Conservation (phyloP, 768 basidiomycete species). For the Mycena metata region DNA sequence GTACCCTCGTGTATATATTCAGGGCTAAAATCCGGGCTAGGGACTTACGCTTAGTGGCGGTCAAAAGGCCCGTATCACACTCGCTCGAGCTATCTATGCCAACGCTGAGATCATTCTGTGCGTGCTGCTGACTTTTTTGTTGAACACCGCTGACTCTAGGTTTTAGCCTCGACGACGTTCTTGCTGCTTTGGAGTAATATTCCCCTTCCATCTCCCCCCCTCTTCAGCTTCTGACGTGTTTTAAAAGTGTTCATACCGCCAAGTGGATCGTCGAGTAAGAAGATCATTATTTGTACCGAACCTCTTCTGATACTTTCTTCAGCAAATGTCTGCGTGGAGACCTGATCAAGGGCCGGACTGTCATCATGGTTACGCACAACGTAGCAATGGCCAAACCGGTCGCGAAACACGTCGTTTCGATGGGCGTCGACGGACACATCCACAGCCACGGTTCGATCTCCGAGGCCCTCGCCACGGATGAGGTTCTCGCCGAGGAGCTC, state of each 20-base stretch:
- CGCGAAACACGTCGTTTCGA: slow-evolving; percentile 60
- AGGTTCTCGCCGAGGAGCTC: slow-evolving; percentile 60
- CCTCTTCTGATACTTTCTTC: background rate
- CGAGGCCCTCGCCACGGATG: slow-evolving; percentile 55
- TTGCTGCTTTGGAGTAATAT: slow-evolving; percentile 49
- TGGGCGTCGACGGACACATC: slow-evolving; percentile 61
- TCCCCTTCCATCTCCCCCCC: slow-evolving; percentile 27
- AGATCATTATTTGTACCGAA: background rate
- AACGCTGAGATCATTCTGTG: slow-evolving; percentile 54
- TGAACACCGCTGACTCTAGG: background rate
- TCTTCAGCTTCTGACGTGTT: slow-evolving; percentile 39
- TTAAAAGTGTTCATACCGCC: slow-evolving; percentile 59
- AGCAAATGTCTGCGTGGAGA: slow-evolving; percentile 60
- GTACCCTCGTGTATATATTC: background rate
- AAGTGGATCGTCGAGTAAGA: slow-evolving; percentile 62
- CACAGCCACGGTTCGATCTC: slow-evolving; percentile 58
- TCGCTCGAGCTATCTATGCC: slow-evolving; percentile 61
- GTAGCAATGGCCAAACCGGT: slow-evolving; percentile 59
- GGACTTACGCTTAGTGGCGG: slow-evolving; percentile 61
- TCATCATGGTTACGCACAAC: slow-evolving; percentile 65
- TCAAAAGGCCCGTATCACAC: slow-evolving; percentile 60
- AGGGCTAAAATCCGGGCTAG: background rate
- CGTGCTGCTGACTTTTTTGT: background rate
- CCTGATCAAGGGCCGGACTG: slow-evolving; percentile 58
- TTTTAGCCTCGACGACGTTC: slow-evolving; percentile 8